Evolutionary conservation across 1,284 basidiomycete genomes (phyloP).

Genomic region (Athelia psychrophila): DNA sequence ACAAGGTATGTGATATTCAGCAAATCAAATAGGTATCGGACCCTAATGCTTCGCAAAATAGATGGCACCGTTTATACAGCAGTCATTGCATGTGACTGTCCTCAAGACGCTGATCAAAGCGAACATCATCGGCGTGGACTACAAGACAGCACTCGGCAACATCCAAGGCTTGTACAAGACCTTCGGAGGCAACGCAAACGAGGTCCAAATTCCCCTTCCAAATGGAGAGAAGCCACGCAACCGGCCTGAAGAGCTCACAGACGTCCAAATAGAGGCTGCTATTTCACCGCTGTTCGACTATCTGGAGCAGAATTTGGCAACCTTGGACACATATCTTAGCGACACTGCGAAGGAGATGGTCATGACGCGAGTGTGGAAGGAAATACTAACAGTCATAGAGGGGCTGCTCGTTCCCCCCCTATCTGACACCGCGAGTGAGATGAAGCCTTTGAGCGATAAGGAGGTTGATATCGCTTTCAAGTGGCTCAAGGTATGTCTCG

Average conservation of each 20-base stretch:
- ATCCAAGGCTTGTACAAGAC: constrained; percentile 81
- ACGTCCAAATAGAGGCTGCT: constrained; percentile 93
- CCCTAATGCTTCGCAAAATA: constrained; percentile 25
- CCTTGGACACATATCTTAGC: constrained; percentile 86
- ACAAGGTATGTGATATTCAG: constrained; percentile 66
- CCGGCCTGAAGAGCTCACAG: constrained; percentile 76
- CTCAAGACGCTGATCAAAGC: constrained; percentile 78
- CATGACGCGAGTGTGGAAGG: constrained; percentile 96
- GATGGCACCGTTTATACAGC: constrained; percentile 94
- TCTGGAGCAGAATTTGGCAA: constrained; percentile 92
- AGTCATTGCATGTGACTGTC: constrained; percentile 80
- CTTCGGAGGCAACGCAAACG: constrained; percentile 59
- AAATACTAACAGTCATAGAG: constrained; percentile 88
- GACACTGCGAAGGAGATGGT: constrained; percentile 89
- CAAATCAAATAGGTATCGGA: background rate
- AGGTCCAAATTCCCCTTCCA: constrained; percentile 79
- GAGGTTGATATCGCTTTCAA: constrained; percentile 98
- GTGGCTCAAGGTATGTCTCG: constrained; percentile 80
- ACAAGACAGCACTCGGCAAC: constrained; percentile 80
- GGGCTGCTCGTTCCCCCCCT: constrained; percentile 89
- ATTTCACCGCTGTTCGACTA: constrained; percentile 95
- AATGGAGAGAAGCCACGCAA: constrained; percentile 66
- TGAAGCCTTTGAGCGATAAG: constrained; percentile 90
- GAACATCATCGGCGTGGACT: constrained; percentile 64
- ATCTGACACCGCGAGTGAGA: constrained; percentile 84